Base-by-base conservation (phyloP, 129 eudicot genomes). In the Arctium minus region DNA sequence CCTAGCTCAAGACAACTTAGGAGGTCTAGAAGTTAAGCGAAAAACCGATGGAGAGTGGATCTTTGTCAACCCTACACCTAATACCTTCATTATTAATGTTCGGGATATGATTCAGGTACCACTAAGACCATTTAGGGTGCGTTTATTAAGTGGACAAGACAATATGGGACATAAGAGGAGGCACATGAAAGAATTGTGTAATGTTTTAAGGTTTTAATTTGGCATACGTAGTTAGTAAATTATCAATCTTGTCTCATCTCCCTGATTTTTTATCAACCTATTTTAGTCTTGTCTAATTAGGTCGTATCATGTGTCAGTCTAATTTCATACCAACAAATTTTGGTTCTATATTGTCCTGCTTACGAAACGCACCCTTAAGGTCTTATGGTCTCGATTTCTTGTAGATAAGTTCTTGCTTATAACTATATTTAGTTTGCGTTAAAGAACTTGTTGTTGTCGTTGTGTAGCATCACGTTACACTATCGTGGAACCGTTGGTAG, bases 1-100 rank as follows among this genome's bases (percentile, higher is more conserved):
- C 32, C 82, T 93, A 22, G 89, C 92, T 75, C 97, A 91, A 71
- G 96, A 93, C 22, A 92, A 91, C 5, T 96, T 91, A 6, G 93
- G 95, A 35, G 97, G 97, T 42, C 87, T 93, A 5, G 87, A 91
- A 86, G 96, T 91, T 33, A 89, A 89, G 87, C 78, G 91, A 15
- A 89, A 89, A 85, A 46, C 82, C 0, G 96, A 91, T 80, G 96
- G 91, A 65, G 89, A 83, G 69, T 93, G 96, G 97, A 81, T 91
- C 77, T 87, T 50, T 4, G 96, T 93, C 5, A 86, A 86, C 38
- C 96, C 97, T 39, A 83, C 83, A 70, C 89, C 85, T 1, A 74
- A 81, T 79, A 85, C 97, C 32, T 88, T 81, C 60, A 89, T 91
- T 37, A 78, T 93, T 82, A 33, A 22, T 22, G 27, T 22, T 0